These are phyloP conservation scores for Cyberlindnera subsufficiens DNA, from an alignment of 805 yeast species.

Conservation along the genomic window DNA sequence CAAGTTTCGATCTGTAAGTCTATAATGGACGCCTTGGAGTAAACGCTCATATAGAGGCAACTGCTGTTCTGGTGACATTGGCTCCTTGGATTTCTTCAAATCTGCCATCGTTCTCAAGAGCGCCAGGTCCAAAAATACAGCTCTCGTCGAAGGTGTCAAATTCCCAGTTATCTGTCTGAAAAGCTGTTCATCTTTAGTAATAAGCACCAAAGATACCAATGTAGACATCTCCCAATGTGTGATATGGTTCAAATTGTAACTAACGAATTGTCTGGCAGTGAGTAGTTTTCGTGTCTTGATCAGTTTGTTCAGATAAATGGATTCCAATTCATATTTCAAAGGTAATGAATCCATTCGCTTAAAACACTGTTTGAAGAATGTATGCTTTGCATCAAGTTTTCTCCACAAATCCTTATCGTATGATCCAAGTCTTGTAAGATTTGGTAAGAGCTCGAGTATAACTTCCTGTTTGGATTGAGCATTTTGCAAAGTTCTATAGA, in stretches of 20 bases:
- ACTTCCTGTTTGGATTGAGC: not conserved
- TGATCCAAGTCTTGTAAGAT: conserved; percentile 1
- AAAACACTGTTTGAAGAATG: conserved; percentile 6
- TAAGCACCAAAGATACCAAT: not conserved
- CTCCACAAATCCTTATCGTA: conserved; percentile 9
- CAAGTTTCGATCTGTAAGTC: conserved; percentile 5
- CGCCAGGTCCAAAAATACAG: conserved; percentile 5
- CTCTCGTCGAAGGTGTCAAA: conserved; percentile 5
- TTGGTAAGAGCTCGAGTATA: not conserved
- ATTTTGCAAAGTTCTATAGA: conserved; percentile 8
- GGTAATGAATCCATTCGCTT: not conserved
- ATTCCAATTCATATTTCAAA: conserved; percentile 5
- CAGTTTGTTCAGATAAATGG: conserved; percentile 7
- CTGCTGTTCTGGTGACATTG: conserved; percentile 7
- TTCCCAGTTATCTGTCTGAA: not conserved
- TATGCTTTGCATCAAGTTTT: conserved; percentile 2
- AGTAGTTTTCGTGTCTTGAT: conserved; percentile 5
- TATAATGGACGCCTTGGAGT: conserved; percentile 5
- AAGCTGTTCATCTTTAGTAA: not conserved
- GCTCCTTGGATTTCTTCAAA: not conserved
- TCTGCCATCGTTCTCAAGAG: not conserved
- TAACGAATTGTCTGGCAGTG: conserved; percentile 2
- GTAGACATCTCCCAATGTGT: conserved; percentile 2
- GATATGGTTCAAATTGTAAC: not conserved
- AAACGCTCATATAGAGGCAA: conserved; percentile 3